Evolutionary conservation across 2,329 filamentous ascomycete species (phyloP).

Genomic region (Dactylellina leptospora): DNA sequence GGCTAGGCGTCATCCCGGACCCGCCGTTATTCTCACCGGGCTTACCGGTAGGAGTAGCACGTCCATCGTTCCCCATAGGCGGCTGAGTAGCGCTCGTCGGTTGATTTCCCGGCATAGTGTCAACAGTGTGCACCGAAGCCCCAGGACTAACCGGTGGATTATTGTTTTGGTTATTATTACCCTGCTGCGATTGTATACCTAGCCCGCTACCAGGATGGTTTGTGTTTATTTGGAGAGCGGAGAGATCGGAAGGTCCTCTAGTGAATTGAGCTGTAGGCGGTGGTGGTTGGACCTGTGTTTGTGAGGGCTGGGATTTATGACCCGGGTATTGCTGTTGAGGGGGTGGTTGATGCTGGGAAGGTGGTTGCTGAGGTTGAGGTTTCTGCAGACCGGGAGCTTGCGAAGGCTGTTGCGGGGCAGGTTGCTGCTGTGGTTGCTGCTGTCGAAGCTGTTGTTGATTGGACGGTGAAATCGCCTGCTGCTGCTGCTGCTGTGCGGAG

Average conservation of each 20-base stretch:
- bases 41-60: slow-evolving; percentile 33
- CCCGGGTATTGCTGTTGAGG: slow-evolving; percentile 60
- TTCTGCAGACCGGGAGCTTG: slow-evolving; percentile 56
- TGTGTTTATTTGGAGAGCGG: slow-evolving; percentile 25
- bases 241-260: slow-evolving; percentile 32
- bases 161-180: slow-evolving; percentile 18
- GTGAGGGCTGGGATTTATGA: slow-evolving; percentile 59
- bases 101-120: slow-evolving; percentile 42
- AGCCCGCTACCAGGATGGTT: slow-evolving; percentile 26
- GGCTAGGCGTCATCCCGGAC: slow-evolving; percentile 27
- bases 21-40: slow-evolving; percentile 28
- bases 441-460: slow-evolving; percentile 54
- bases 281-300: slow-evolving; percentile 58
- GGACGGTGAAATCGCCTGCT: not conserved
- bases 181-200: slow-evolving; percentile 6
- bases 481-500: slow-evolving; percentile 38
- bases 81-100: slow-evolving; percentile 15
- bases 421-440: slow-evolving; percentile 57
- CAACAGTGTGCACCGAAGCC: slow-evolving; percentile 44
- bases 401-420: slow-evolving; percentile 57
- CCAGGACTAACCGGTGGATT: slow-evolving; percentile 41
- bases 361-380: slow-evolving; percentile 57
- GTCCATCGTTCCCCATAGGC: slow-evolving; percentile 16
- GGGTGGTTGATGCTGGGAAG: slow-evolving; percentile 55
- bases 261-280: slow-evolving; percentile 58